Conservation (phyloP, 2,329 filamentous ascomycete species). For the Colletotrichum simmondsii region DNA sequence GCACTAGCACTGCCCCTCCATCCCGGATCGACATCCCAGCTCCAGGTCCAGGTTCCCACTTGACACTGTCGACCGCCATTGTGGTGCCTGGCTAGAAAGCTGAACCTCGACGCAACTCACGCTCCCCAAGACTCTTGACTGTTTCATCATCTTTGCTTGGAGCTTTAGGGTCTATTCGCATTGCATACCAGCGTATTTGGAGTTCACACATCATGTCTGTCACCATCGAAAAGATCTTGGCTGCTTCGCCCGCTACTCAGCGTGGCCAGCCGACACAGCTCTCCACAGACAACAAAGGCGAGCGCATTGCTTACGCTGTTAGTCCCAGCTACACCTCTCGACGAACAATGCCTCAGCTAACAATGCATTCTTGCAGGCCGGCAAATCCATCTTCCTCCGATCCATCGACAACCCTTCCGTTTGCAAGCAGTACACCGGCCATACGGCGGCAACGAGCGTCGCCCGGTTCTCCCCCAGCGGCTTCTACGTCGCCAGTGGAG, state of each 20-base stretch:
- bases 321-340: constrained; percentile 44
- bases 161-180: not conserved
- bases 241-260: constrained; percentile 82
- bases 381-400: constrained; percentile 96
- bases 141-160: not conserved
- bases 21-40: constrained; percentile 18
- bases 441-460: constrained; percentile 89
- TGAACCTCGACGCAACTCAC: constrained; percentile 9
- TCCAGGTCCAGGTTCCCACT: constrained; percentile 28
- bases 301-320: constrained; percentile 93
- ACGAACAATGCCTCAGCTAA: not conserved
- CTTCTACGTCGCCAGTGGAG: constrained; percentile 94
- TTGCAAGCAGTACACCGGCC: constrained; percentile 90
- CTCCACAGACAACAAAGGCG: constrained; percentile 87
- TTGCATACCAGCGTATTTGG: not conserved
- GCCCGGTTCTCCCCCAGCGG: constrained; percentile 94
- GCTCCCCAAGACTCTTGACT: not conserved
- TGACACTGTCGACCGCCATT: constrained; percentile 27
- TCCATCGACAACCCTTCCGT: constrained; percentile 90
- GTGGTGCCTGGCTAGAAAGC: constrained; percentile 26
- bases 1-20: constrained; percentile 31
- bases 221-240: constrained; percentile 77
- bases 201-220: constrained; percentile 57
- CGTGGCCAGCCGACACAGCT: constrained; percentile 86
- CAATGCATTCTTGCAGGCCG: constrained; percentile 67